Evolutionary conservation across 1,139 yeast species (phyloP).

Genomic region (Blastobotrys aristatus): DNA sequence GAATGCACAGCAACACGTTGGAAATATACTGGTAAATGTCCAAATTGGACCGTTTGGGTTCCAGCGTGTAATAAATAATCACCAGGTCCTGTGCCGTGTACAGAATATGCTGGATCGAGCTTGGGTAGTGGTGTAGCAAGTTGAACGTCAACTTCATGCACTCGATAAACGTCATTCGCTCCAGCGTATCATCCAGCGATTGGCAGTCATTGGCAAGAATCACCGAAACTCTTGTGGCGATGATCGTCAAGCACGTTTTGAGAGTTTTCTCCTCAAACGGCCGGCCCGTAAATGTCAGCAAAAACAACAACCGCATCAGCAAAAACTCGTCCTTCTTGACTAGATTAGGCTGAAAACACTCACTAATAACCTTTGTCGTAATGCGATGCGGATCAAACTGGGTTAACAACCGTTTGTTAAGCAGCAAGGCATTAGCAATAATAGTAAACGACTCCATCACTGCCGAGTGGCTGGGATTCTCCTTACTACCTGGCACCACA

Average conservation of each 20-base stretch:
- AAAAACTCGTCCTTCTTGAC: conserved; percentile 15
- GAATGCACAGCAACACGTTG: conserved; percentile 19
- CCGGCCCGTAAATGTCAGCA: conserved; percentile 22
- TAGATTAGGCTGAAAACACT: conserved; percentile 13
- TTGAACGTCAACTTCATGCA: conserved; percentile 22
- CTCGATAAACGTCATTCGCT: conserved; percentile 19
- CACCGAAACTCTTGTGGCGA: conserved; percentile 14
- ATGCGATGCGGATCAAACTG: conserved; percentile 17
- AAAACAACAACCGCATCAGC: conserved; percentile 21
- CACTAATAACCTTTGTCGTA: conserved; percentile 15
- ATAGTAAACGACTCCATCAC: conserved; percentile 23
- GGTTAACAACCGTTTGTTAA: conserved; percentile 18
- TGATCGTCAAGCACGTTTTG: conserved; percentile 16
- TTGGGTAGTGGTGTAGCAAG: conserved; percentile 22
- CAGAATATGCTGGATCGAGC: conserved; percentile 11
- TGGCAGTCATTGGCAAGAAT: not conserved
- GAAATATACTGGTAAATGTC: conserved; percentile 19
- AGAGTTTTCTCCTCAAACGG: conserved; percentile 13
- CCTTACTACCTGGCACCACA: no score
- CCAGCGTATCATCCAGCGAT: conserved; percentile 6
- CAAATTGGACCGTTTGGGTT: conserved; percentile 11
- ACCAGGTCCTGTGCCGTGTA: conserved; percentile 15
- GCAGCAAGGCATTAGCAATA: conserved; percentile 25
- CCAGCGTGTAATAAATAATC: conserved; percentile 14
- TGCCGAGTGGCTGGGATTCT: conserved; percentile 10